Base-by-base conservation (phyloP, 2,329 filamentous ascomycete genomes). In the Cercospora berteroae region DNA sequence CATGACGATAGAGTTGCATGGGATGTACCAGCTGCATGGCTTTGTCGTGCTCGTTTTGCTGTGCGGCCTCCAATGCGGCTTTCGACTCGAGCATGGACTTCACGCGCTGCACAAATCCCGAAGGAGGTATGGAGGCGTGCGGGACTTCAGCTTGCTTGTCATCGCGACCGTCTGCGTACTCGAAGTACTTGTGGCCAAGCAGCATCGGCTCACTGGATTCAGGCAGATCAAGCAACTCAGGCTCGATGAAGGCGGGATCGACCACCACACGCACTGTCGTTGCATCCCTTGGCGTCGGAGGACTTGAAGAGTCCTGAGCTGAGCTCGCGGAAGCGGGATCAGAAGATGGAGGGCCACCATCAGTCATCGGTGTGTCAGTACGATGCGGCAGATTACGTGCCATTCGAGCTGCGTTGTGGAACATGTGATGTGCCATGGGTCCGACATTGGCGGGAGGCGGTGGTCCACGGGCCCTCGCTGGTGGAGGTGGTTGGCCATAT, bases 71-170 rank as follows among this genome's bases (percentile, higher is more conserved):
- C 12, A 71, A 69, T 10, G 74, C 73, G n/a, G 75, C 76, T 59
- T 76, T 75, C 10, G 77, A 81, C 73, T 83, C 80, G 10, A 82
- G 73, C 67, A 82, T 79, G 5, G 77, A 79, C 66, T 78, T 80
- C 69, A 81, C 79, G n/a, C 76, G 78, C 65, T 79, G 77, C 10
- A 81, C 78, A 55, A 81, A 80, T 3, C 80, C 79, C 31, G 77
- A 77, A 3, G 76, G 77, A 9, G 79, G 75, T 1, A 76, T 72
- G 3, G 76, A 77, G 8, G 75, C 67, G 52, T 77, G 75, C 31
- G 68, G 70, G 4, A 73, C 69, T 44, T 77, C 76, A 33, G 74
- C 73, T 9, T 78, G 76, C 9, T 70, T 71, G 58, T 81, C 79
- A 42, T 80, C 70, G 67, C 70, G 67, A 23, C 74, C 76, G 18